Conservation (phyloP, 345 rosid species). For the Citrus sinensis region DNA sequence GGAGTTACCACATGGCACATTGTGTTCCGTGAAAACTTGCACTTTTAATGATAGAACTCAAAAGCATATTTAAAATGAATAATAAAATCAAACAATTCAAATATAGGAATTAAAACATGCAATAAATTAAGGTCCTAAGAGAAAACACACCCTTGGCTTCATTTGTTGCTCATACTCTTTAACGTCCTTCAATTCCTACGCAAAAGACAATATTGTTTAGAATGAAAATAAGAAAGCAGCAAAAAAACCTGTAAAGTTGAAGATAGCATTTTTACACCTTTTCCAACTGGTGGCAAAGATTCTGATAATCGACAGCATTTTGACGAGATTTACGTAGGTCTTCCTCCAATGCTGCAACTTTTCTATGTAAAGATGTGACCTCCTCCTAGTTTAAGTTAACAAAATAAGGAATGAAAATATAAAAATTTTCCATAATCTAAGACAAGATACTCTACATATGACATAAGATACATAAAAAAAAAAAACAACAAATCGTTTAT, state of each 20-base stretch:
- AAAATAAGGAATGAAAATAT: constrained; percentile 13
- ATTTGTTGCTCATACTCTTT: constrained; percentile 82
- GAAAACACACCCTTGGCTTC: constrained; percentile 76
- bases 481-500: neutral
- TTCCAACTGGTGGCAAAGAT: constrained; percentile 57
- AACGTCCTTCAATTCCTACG: constrained; percentile 83
- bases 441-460: neutral
- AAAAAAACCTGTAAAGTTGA: neutral
- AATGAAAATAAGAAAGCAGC: constrained; percentile 7
- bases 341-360: constrained; percentile 71
- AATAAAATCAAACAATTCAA: neutral
- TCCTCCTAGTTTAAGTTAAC: constrained; percentile 61
- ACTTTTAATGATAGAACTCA: neutral
- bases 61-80: neutral
- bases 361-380: constrained; percentile 54
- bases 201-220: constrained; percentile 12
- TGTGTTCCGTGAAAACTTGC: neutral
- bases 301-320: constrained; percentile 57
- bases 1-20: neutral
- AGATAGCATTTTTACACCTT: constrained; percentile 45
- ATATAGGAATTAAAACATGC: neutral
- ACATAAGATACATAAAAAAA: neutral
- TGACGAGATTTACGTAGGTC: constrained; percentile 72
- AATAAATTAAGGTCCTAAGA: neutral
- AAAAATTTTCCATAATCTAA: neutral